Evolutionary conservation across 108 stramenopile genomes (phyloP).

Genomic region (Heterococcus sp.): DNA sequence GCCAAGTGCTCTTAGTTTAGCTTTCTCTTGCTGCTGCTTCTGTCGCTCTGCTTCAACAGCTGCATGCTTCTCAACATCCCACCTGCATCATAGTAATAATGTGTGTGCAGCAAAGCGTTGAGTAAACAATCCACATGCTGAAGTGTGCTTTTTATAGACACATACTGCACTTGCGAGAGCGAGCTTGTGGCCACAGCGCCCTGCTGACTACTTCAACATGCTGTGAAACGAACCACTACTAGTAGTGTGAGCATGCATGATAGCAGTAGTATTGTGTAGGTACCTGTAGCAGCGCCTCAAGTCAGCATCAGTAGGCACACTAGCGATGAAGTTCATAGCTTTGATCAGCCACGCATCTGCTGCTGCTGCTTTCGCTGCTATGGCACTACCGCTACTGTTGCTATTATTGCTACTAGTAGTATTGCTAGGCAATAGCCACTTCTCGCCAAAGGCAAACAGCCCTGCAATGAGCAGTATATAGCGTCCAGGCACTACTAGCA

Average conservation of each 20-base stretch:
- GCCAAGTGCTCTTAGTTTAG: conserved; percentile 17
- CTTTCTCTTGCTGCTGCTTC: conserved; percentile 14
- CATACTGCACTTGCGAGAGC: too few species aligned
- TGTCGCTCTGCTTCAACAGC: neutral
- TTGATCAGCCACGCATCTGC: neutral
- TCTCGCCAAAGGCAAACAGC: conserved; percentile 9
- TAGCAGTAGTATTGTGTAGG: too few species aligned
- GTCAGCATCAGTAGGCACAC: conserved; percentile 23
- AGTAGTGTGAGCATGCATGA: too few species aligned
- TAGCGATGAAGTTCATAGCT: conserved; percentile 17
- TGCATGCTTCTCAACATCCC: neutral
- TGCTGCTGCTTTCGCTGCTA: neutral
- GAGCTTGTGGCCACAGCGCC: too few species aligned
- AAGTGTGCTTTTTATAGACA: too few species aligned
- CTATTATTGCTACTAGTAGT: too few species aligned
- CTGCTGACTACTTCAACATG: too few species aligned
- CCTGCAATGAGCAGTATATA: conserved; percentile 21
- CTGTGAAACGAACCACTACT: too few species aligned
- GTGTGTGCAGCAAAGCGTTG: too few species aligned
- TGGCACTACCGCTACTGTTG: too few species aligned
- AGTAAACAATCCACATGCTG: too few species aligned
- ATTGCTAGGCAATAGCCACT: neutral
- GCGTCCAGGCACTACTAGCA: conserved; percentile 11
- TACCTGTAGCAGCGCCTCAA: conserved; percentile 10
- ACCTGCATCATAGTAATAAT: too few species aligned